Evolutionary conservation across 345 rosid species (phyloP).

Genomic region (Gossypioides kirkii): DNA sequence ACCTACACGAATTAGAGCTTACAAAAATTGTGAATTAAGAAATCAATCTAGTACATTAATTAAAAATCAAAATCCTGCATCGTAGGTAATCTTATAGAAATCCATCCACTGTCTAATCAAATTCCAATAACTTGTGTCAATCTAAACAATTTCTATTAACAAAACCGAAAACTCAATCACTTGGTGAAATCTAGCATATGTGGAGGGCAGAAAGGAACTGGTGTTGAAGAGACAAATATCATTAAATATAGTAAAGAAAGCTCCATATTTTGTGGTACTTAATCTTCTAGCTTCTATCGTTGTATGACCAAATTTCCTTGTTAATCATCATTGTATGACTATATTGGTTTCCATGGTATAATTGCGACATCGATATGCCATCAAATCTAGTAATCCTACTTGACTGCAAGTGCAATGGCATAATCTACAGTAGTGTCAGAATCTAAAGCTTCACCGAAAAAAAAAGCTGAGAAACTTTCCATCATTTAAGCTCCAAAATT

Average conservation of each 20-base stretch:
- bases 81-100: not conserved
- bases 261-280: not conserved
- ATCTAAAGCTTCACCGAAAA: conserved; percentile 2
- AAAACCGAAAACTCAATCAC: not conserved
- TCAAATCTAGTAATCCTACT: not conserved
- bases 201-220: not conserved
- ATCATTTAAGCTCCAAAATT: not conserved
- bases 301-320: not conserved
- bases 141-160: not conserved
- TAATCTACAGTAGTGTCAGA: not conserved
- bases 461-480: not conserved
- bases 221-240: conserved; percentile 4
- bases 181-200: not conserved
- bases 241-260: not conserved
- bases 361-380: conserved; percentile 15
- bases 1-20: too few relatives aligned
- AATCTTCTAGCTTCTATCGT: not conserved
- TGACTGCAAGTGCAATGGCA: conserved; percentile 5
- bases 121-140: not conserved
- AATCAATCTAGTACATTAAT: not conserved
- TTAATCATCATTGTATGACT: conserved; percentile 4
- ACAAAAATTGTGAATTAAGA: too few relatives aligned
- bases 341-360: not conserved
- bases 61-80: not conserved
- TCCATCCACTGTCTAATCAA: not conserved